Evolutionary conservation across 2,329 filamentous ascomycete species (phyloP), one percentile per base, ranked within the genome.

Genomic region (Chaetomiaceae sp.): DNA sequence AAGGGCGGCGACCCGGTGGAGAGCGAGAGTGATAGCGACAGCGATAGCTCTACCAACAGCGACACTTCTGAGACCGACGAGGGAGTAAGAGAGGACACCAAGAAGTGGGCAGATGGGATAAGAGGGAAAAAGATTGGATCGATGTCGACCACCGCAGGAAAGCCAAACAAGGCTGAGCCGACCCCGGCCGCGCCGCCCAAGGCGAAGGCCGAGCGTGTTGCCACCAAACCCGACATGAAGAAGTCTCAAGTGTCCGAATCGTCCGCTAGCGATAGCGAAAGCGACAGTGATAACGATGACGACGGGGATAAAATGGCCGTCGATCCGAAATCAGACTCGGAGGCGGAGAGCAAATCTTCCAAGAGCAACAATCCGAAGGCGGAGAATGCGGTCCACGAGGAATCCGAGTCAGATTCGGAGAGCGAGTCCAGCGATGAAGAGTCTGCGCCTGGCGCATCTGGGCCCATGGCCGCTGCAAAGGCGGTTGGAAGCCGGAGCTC

Each of bases 251-350:
- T 23, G 34, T 57, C 58, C 13, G 57, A 56, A 4, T 57, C 57
- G 18, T 53, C 54, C 27, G 20, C 53, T 16, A 58, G 58, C 50
- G 54, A 60, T 25, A 58, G 55, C 23, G 45, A 45, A 9, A 43
- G 25, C 34, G 43, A 57, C 32, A 49, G 44, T 18, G 53, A 41
- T 25, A 48, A 30, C 23, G 52, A 52, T 11, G 43, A 45, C 20
- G 64, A 66, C 3, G 40, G 41, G 44, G 61, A 61, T 29, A 67
- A 41, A 16, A 65, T 33, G 66, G 66, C 42, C 51, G 53, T 29
- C 55, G 57, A 50, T 25, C n/a, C 27, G 10, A 38, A 40, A 16
- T 16, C 33, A 2, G 34, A 51, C 33, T 29, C 40, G 16, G 21
- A 33, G 33, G 23, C 38, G 21, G 8, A 38, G 2, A 16, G 30